Evolutionary conservation across 202 grass and related monocot genomes (phyloP).

Genomic region (Setaria viridis): DNA sequence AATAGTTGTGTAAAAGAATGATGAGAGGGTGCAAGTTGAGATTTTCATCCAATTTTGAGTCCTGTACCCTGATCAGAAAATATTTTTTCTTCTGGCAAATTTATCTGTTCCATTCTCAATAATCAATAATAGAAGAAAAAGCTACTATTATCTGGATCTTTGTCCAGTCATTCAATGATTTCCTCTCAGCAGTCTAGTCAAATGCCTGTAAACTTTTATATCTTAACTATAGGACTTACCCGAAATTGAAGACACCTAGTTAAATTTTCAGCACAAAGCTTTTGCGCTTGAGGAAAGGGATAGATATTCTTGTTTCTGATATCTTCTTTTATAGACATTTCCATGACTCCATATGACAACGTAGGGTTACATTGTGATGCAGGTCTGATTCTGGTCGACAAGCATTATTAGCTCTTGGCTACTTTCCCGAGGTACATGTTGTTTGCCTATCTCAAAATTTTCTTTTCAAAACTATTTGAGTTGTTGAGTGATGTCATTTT

Average conservation of each 20-base stretch:
- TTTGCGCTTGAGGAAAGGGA: neutral
- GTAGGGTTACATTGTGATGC: slow-evolving; percentile 45
- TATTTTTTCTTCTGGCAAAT: neutral
- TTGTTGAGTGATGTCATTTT: slow-evolving; percentile 33
- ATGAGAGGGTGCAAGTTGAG: neutral
- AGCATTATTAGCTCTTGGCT: slow-evolving; percentile 80
- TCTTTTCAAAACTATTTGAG: slow-evolving; percentile 39
- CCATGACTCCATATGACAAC: slow-evolving; percentile 21
- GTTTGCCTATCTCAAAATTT: slow-evolving; percentile 42
- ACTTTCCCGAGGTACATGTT: slow-evolving; percentile 84
- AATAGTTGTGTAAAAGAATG: slow-evolving; percentile 41
- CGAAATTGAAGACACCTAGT: slow-evolving; percentile 23
- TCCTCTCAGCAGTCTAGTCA: neutral
- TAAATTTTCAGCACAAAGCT: slow-evolving; percentile 17
- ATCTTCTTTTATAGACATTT: slow-evolving; percentile 21
- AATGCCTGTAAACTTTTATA: slow-evolving; percentile 37
- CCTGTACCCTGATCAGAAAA: neutral
- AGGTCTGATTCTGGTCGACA: slow-evolving; percentile 94
- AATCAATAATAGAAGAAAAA: neutral
- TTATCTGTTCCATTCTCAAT: neutral
- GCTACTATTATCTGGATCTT: neutral
- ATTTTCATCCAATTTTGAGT: slow-evolving; percentile 23
- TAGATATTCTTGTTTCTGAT: slow-evolving; percentile 24
- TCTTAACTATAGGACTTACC: slow-evolving; percentile 12
- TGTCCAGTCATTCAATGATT: neutral